A percentile compares a stretch with the other conserved stretches of the same genome.
Conservation (phyloP, 371 early-diverging fungal species). For the Saksenaea oblongispora region DNA sequence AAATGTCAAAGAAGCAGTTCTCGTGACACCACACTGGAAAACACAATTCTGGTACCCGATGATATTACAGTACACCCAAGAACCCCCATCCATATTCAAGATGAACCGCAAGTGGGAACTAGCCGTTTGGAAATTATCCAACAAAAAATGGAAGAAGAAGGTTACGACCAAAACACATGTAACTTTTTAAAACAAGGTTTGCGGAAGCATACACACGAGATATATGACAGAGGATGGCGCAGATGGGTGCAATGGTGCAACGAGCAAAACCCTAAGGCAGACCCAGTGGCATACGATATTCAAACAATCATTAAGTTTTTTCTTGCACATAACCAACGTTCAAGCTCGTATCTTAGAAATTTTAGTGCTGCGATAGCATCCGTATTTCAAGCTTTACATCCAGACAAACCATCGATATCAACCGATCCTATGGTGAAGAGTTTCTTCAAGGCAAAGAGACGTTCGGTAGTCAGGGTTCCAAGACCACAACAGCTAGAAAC, state of each 20-base stretch:
- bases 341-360: background rate
- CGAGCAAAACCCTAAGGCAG: background rate
- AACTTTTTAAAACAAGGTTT: conserved; percentile 3
- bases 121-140: conserved; percentile 24
- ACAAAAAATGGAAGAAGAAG: conserved; percentile 1
- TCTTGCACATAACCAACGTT: background rate
- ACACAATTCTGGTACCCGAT: conserved; percentile 25
- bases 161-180: conserved; percentile 1
- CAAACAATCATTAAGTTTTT: background rate
- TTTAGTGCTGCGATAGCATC: background rate
- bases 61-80: conserved; percentile 1
- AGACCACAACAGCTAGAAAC: background rate
- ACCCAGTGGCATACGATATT: background rate
- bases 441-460: background rate
- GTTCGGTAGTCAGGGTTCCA: background rate
- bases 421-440: background rate
- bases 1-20: conserved; percentile 4
- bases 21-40: conserved; percentile 28
- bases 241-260: conserved; percentile 7
- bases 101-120: background rate
- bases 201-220: conserved; percentile 1
- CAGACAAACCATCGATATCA: background rate
- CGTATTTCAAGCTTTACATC: background rate
- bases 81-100: background rate
- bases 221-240: conserved; percentile 17